Evolutionary conservation across 305 asterid species (phyloP).

Genomic region (Fraxinus dipetala): DNA sequence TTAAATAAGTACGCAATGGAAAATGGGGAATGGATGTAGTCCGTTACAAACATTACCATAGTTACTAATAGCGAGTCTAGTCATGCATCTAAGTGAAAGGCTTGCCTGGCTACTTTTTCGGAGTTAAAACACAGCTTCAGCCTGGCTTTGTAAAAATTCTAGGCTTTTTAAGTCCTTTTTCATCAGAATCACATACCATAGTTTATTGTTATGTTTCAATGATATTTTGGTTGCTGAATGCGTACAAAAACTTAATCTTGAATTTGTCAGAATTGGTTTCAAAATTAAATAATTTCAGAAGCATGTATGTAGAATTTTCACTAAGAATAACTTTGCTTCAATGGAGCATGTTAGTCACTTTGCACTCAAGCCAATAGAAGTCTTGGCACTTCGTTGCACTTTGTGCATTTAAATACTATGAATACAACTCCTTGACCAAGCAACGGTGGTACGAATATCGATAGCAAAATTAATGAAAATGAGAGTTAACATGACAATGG

Average conservation of each 20-base stretch:
- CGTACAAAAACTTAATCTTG: not conserved
- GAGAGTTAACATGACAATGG: not conserved
- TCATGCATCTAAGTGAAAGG: not conserved
- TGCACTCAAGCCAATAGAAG: not conserved
- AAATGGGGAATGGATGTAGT: not conserved
- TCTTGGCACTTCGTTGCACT: not conserved
- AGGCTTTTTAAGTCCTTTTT: not conserved
- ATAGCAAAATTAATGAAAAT: slow-evolving; percentile 13
- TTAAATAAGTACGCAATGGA: not conserved
- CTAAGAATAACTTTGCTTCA: not conserved
- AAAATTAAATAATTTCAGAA: not conserved
- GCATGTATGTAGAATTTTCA: not conserved
- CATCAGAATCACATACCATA: not conserved
- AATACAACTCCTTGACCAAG: not conserved
- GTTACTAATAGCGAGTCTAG: not conserved
- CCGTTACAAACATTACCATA: not conserved
- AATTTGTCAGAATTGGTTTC: not conserved
- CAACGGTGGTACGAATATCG: not conserved
- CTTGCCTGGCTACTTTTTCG: not conserved
- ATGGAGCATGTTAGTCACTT: not conserved
- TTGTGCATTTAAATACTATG: not conserved
- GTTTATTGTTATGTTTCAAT: not conserved
- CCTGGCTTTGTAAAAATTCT: not conserved
- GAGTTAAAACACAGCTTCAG: not conserved
- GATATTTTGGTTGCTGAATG: slow-evolving; percentile 1